A percentile compares a stretch with the other conserved stretches of the same genome.
phyloP scores from a whole-genome alignment of 495 filamentous ascomycete species.

The Aspergillus baeticus region DNA sequence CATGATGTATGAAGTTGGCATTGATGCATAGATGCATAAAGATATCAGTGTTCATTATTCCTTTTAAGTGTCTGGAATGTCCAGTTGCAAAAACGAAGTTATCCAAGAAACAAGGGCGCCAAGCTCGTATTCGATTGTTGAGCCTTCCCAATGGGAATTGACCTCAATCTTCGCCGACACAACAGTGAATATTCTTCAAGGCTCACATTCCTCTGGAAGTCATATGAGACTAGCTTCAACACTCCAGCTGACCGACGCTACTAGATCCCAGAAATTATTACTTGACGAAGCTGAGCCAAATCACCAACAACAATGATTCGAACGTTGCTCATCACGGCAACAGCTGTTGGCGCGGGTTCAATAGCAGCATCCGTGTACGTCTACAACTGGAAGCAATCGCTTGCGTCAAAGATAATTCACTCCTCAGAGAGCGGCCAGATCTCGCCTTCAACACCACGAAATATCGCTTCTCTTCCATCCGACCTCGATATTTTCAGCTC shows the following conservation, averaged over 20 bases:
- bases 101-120: constrained; percentile 1
- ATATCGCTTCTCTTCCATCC: constrained; percentile 27
- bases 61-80: neutral
- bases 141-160: neutral
- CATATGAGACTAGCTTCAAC: too few species aligned
- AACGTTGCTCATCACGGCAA: neutral
- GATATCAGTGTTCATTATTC: too few species aligned
- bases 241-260: too few species aligned
- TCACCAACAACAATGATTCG: constrained; percentile 2
- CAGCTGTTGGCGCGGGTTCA: neutral
- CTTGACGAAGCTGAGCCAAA: too few species aligned
- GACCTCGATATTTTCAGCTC: constrained; percentile 15
- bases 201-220: neutral
- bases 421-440: constrained; percentile 3
- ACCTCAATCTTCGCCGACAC: neutral
- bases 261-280: too few species aligned
- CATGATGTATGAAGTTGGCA: too few species aligned
- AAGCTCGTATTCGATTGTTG: constrained; percentile 2
- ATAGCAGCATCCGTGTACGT: constrained; percentile 5
- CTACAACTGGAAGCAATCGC: neutral
- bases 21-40: too few species aligned
- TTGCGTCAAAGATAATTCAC: neutral
- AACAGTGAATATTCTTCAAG: neutral
- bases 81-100: neutral
- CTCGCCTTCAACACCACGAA: neutral